phyloP scores from a whole-genome alignment of 345 rosid genomes.

The Eucalyptus cloeziana region DNA sequence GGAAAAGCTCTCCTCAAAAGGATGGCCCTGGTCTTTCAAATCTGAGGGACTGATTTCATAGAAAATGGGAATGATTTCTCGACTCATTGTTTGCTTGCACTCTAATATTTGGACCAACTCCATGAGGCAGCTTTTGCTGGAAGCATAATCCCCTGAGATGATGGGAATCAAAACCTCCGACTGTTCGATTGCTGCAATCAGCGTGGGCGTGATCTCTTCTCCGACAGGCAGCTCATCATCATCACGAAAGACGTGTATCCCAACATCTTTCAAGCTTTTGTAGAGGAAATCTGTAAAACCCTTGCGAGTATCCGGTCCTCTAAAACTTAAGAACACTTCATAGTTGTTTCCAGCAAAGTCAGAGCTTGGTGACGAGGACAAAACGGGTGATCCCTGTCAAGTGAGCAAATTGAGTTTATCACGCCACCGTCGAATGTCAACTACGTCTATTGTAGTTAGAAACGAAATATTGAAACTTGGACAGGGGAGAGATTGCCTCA shows the following conservation, averaged over 20 bases:
- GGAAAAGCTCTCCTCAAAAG: not conserved
- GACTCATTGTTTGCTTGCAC: not conserved
- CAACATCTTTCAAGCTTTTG: not conserved
- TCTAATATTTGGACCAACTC: not conserved
- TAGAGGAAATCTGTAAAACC: not conserved
- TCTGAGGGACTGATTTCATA: not conserved
- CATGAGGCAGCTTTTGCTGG: not conserved
- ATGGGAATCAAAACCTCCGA: not conserved
- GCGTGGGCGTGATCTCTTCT: not conserved
- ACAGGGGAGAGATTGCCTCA: not conserved
- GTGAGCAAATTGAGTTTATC: not conserved
- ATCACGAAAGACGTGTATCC: accelerated
- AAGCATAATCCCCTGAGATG: not conserved
- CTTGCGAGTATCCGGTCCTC: not conserved
- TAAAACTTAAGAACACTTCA: not conserved
- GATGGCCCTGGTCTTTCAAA: accelerated
- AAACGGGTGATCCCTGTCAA: not conserved
- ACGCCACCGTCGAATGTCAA: accelerated
- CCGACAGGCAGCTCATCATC: not conserved
- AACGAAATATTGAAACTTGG: not conserved
- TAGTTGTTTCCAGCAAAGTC: not conserved
- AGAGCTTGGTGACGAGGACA: accelerated
- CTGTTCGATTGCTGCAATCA: not conserved
- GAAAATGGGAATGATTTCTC: not conserved
- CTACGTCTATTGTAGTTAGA: no score